Evolutionary conservation across 345 rosid genomes (phyloP), one percentile per base, ranked within the genome.

Genomic region (Euphorbia peplus): DNA sequence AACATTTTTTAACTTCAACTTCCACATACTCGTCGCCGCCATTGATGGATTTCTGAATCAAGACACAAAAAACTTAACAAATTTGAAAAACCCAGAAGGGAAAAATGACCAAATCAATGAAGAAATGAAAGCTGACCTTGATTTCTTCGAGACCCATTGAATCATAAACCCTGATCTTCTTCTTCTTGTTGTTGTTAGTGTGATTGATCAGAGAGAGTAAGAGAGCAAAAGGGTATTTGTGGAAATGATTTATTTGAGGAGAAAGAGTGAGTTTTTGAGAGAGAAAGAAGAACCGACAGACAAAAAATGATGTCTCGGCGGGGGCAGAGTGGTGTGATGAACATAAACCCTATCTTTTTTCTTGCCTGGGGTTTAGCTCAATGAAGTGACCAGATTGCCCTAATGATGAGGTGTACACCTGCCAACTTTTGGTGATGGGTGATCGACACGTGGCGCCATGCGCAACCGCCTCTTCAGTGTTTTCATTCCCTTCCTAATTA

Each of bases 391-490:
- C n/a, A 15, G 70, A 68, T 39, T 30, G 21, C 77, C 79, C 14
- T 32, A 18, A 11, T 7, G 24, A 50, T n/a, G 41, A 68, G 71
- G 73, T 41, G 71, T 25, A 70, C 82, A 79, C 84, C 66, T 76
- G 80, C 84, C 84, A 81, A 70, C 63, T 58, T 70, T 48, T 66
- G 70, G 81, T 63, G 74, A 37, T 25, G 70, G 70, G 25, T 22
- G 46, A 0, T 1, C 4, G 32, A 69, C 75, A 82, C 78, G 85
- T 82, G 86, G 83, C 84, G 22, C n/a, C 73, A 75, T 71, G 74
- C 73, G 63, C n/a, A n/a, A n/a, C 28, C 66, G 58, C 55, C 39
- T 18, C 56, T 61, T 65, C 18, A n/a, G n/a, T n/a, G n/a, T n/a
- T n/a, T n/a, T n/a, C n/a, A n/a, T 68, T 12, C 56, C 22, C 60